Percentiles rank a stretch among this genome's conserved stretches.
phyloP scores from a whole-genome alignment of 2,329 filamentous ascomycete species.

The Hymenoscyphus albidus region DNA sequence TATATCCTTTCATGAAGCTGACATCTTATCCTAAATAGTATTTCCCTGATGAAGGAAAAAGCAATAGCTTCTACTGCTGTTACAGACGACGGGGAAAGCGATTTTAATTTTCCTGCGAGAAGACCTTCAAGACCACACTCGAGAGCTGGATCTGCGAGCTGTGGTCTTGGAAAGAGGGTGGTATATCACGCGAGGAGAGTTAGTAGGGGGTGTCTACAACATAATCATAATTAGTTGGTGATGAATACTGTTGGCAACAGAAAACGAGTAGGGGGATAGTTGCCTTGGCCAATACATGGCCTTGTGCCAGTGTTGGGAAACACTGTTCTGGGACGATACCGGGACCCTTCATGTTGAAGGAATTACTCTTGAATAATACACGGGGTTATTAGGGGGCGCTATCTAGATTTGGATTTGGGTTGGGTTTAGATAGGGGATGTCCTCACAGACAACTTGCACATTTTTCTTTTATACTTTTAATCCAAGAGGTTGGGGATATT shows the following conservation, averaged over 20 bases:
- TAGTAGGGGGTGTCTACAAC: conserved; percentile 20
- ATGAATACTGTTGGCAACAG: background rate
- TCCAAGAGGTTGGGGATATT: background rate
- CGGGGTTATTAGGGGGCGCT: too few relatives aligned
- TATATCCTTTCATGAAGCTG: background rate
- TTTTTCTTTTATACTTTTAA: background rate
- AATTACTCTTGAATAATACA: too few relatives aligned
- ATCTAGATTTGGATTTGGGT: too few relatives aligned
- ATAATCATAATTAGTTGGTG: background rate
- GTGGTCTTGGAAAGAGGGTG: conserved; percentile 24
- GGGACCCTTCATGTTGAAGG: background rate
- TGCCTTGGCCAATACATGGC: background rate
- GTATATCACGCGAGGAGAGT: conserved; percentile 29
- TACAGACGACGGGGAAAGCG: conserved; percentile 19
- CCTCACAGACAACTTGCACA: background rate
- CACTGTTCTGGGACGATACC: too few relatives aligned
- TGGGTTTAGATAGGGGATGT: background rate
- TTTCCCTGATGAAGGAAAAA: conserved; percentile 34
- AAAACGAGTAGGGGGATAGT: background rate
- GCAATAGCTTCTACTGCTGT: conserved; percentile 33
- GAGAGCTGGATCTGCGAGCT: conserved; percentile 22
- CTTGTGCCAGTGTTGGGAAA: background rate
- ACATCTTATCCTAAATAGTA: conserved; percentile 17
- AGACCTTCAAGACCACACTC: conserved; percentile 17
- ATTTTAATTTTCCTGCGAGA: conserved; percentile 15